Conservation (phyloP, 345 rosid genomes). For the Eucalyptus coolabah region DNA sequence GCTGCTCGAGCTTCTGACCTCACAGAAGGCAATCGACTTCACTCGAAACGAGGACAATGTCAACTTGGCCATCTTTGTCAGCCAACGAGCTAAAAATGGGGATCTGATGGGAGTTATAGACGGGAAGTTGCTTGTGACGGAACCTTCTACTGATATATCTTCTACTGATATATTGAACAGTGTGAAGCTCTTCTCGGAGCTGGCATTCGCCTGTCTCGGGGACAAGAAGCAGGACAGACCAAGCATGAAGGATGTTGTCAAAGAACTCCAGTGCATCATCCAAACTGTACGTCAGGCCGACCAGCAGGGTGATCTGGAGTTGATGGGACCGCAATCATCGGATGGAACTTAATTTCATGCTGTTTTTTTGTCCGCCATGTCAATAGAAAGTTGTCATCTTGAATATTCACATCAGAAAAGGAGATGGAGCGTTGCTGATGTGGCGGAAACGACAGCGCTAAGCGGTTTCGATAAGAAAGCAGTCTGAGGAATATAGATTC, state of each 20-base stretch:
- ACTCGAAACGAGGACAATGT: constrained; percentile 31
- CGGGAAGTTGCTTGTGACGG: constrained; percentile 8
- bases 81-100: constrained; percentile 15
- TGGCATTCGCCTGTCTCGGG: constrained; percentile 30
- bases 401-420: background rate
- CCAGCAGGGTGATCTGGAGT: background rate
- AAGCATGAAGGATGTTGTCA: constrained; percentile 40
- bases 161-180: constrained; percentile 3
- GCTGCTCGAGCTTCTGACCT: constrained; percentile 45
- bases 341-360: background rate
- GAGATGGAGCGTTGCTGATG: background rate
- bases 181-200: constrained; percentile 17
- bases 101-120: constrained; percentile 30
- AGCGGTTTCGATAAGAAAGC: background rate
- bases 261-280: constrained; percentile 26
- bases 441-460: background rate
- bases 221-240: constrained; percentile 42
- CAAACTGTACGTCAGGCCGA: background rate
- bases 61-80: constrained; percentile 31
- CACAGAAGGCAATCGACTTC: constrained; percentile 44
- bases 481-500: constrained; percentile 9
- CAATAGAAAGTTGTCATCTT: background rate
- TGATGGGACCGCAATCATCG: background rate
- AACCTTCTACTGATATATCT: constrained; percentile 2
- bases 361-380: background rate